A percentile compares a stretch with the other conserved stretches of the same genome.
phyloP scores from a whole-genome alignment of 2,329 filamentous ascomycete genomes.

The Microsporum ferrugineum region DNA sequence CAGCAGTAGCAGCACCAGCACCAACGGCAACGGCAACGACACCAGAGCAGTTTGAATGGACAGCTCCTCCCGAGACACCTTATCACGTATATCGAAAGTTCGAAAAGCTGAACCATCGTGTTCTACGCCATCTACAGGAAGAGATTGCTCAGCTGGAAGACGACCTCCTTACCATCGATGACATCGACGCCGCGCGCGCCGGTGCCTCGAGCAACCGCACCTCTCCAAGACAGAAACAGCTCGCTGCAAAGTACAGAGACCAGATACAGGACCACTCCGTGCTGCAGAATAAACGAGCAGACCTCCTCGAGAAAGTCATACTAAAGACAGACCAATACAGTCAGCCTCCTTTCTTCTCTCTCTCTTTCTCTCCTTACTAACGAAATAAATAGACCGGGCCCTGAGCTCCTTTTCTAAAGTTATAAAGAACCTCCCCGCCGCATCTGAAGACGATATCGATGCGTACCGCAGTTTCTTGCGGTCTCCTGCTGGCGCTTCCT shows the following conservation, averaged over 20 bases:
- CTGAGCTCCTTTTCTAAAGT: slow-evolving; percentile 39
- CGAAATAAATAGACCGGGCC: slow-evolving; percentile 25
- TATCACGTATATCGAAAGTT: slow-evolving; percentile 72
- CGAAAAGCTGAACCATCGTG: slow-evolving; percentile 66
- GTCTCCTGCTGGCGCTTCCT: slow-evolving; percentile 38
- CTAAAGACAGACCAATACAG: slow-evolving; percentile 52
- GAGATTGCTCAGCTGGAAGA: slow-evolving; percentile 73
- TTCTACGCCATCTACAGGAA: slow-evolving; percentile 74
- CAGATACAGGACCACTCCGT: slow-evolving; percentile 43
- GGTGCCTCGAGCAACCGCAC: slow-evolving; percentile 13
- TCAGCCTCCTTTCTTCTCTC: slow-evolving; percentile 23
- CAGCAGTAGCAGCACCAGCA: neutral
- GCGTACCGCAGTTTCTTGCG: slow-evolving; percentile 46
- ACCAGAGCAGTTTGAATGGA: neutral
- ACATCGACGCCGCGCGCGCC: slow-evolving; percentile 37
- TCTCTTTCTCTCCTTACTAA: slow-evolving; percentile 2
- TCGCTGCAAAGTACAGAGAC: slow-evolving; percentile 33
- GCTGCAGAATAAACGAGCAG: slow-evolving; percentile 43
- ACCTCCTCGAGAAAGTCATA: slow-evolving; percentile 44
- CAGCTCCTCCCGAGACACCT: slow-evolving; percentile 7
- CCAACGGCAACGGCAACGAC: neutral
- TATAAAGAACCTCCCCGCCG: slow-evolving; percentile 35
- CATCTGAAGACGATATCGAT: slow-evolving; percentile 38
- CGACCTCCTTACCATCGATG: slow-evolving; percentile 59
- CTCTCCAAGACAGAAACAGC: slow-evolving; percentile 25